Evolutionary conservation across 768 basidiomycete species (phyloP).

Genomic region (Pleurotus giganteus): DNA sequence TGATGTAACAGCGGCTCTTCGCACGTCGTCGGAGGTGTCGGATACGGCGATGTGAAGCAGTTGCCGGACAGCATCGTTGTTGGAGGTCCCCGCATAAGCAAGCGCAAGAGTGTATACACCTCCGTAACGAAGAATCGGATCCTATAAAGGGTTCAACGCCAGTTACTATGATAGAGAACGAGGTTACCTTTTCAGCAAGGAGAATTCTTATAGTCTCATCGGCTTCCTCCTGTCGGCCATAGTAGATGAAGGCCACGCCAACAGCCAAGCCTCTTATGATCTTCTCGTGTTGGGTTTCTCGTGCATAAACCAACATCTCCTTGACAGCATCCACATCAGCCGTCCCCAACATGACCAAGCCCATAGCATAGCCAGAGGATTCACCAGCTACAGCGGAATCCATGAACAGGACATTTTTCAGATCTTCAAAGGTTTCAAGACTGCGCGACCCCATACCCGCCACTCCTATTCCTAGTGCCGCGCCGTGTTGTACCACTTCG

Average conservation of each 20-base stretch:
- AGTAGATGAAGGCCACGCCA: conserved; percentile 89
- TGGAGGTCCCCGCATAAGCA: conserved; percentile 94
- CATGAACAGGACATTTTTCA: conserved; percentile 85
- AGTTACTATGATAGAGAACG: not conserved
- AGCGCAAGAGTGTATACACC: conserved; percentile 96
- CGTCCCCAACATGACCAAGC: conserved; percentile 96
- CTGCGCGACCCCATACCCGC: conserved; percentile 93
- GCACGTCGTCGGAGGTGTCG: conserved; percentile 96
- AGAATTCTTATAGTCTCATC: conserved; percentile 77
- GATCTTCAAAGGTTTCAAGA: conserved; percentile 85
- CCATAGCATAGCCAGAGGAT: conserved; percentile 96
- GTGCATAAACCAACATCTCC: conserved; percentile 95
- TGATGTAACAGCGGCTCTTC: conserved; percentile 93
- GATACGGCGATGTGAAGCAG: conserved; percentile 96
- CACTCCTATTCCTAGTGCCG: conserved; percentile 94
- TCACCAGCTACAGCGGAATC: conserved; percentile 97
- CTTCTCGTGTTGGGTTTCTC: conserved; percentile 98
- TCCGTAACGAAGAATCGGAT: conserved; percentile 95
- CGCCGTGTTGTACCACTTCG: conserved; percentile 95
- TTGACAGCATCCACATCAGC: conserved; percentile 74
- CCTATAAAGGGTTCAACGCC: conserved; percentile 44
- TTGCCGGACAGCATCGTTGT: conserved; percentile 90
- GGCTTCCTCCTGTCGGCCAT: conserved; percentile 91
- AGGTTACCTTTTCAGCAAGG: conserved; percentile 77
- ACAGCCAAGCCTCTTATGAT: conserved; percentile 95